phyloP scores from a whole-genome alignment of 2,329 filamentous ascomycete genomes.

The Fusarium staphyleae region DNA sequence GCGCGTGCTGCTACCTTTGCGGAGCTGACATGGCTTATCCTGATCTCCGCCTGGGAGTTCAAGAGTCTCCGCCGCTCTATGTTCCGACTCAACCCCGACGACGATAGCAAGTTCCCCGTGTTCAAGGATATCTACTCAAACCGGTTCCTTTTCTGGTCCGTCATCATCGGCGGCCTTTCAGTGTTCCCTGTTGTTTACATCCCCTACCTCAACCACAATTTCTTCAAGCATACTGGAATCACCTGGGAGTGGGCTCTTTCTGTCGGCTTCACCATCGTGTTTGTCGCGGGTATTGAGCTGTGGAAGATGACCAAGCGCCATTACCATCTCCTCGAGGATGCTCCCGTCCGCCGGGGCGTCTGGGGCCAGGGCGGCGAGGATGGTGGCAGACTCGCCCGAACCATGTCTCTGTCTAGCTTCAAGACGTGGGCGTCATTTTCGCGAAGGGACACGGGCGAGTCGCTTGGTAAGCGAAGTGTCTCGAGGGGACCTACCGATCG shows the following conservation, averaged over 20 bases:
- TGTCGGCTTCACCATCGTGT: conserved; percentile 68
- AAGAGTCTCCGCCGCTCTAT: conserved; percentile 75
- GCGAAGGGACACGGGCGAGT: conserved; percentile 52
- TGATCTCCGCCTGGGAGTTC: conserved; percentile 81
- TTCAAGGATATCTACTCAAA: conserved; percentile 73
- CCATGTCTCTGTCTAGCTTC: conserved; percentile 61
- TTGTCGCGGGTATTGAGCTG: conserved; percentile 70
- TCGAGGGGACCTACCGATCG: conserved; percentile 33
- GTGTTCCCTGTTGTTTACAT: conserved; percentile 77
- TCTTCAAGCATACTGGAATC: conserved; percentile 77
- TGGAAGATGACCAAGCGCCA: conserved; percentile 75
- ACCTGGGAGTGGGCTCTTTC: conserved; percentile 79
- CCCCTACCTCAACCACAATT: conserved; percentile 70
- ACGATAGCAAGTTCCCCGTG: conserved; percentile 58
- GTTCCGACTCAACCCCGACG: conserved; percentile 69
- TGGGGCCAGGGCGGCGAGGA: conserved; percentile 63
- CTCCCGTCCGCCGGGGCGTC: conserved; percentile 56
- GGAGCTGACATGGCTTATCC: conserved; percentile 75
- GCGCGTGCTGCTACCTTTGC: conserved; percentile 77
- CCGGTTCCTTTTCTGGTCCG: conserved; percentile 73
- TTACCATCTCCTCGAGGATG: conserved; percentile 60
- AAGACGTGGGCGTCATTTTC: conserved; percentile 55
- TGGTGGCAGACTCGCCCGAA: conserved; percentile 54
- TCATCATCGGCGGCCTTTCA: conserved; percentile 65
- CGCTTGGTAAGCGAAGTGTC: conserved; percentile 39